Conservation (phyloP, 345 rosid species). For the Punica granatum region DNA sequence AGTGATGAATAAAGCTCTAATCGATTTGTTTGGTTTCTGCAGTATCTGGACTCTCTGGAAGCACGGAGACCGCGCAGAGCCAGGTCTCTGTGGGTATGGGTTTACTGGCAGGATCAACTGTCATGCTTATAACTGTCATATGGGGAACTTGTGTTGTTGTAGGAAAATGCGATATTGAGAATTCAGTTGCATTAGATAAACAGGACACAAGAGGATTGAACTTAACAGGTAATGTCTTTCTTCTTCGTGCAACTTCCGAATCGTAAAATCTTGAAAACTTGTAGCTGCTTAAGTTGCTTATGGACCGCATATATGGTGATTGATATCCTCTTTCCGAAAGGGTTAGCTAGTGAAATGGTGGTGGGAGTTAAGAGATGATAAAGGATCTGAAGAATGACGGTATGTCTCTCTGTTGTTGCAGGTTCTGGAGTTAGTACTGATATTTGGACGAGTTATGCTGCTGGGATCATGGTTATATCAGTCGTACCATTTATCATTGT, state of each 20-base stretch:
- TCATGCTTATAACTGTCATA: conserved; percentile 72
- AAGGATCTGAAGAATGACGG: background rate
- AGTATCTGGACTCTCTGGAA: conserved; percentile 92
- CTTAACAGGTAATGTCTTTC: conserved; percentile 37
- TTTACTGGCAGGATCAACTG: conserved; percentile 79
- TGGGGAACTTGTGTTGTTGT: conserved; percentile 78
- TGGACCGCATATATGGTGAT: background rate
- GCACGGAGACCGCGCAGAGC: conserved; percentile 55
- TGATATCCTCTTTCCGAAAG: too few species aligned
- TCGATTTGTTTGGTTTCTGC: background rate
- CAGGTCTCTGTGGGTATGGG: conserved; percentile 96
- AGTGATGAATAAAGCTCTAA: background rate
- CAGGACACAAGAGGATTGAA: conserved; percentile 37
- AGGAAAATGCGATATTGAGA: conserved; percentile 63
- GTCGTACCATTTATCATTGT: conserved; percentile 35
- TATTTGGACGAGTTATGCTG: conserved; percentile 41
- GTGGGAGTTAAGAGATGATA: background rate
- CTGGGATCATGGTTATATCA: conserved; percentile 35
- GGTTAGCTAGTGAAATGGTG: too few species aligned
- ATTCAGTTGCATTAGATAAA: conserved; percentile 41
- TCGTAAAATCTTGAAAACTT: background rate
- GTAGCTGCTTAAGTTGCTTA: background rate
- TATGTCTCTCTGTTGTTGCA: conserved; percentile 1
- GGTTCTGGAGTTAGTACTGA: conserved; percentile 35
- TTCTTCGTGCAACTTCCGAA: background rate